These are phyloP conservation scores for Boletus sensibilis DNA, from an alignment of 768 basidiomycete genomes.

Conservation along the genomic window DNA sequence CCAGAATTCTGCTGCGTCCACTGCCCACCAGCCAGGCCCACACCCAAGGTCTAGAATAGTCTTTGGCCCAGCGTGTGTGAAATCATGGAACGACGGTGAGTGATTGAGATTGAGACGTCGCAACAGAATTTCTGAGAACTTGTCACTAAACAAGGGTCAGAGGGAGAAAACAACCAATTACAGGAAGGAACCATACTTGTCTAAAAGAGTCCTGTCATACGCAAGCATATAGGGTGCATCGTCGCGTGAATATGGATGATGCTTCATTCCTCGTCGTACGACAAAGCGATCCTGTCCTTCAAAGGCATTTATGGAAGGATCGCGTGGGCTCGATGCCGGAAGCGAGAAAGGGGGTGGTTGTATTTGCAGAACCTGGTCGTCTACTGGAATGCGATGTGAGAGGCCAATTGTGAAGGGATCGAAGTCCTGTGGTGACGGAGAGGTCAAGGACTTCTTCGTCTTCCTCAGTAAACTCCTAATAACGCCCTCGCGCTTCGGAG, in stretches of 20 bases:
- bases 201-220: conserved; percentile 54
- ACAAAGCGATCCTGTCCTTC: conserved; percentile 26
- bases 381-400: not conserved
- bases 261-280: conserved; percentile 39
- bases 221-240: conserved; percentile 66
- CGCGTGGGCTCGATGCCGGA: not conserved
- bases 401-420: conserved; percentile 8
- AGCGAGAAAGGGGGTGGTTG: not conserved
- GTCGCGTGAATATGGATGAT: conserved; percentile 51
- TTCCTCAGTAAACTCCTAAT: conserved; percentile 20
- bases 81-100: conserved; percentile 61
- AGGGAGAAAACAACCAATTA: conserved; percentile 2
- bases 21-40: conserved; percentile 67
- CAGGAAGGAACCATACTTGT: conserved; percentile 47
- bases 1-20: conserved; percentile 65
- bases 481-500: conserved; percentile 24
- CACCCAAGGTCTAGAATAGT: conserved; percentile 75
- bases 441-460: conserved; percentile 23
- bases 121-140: conserved; percentile 51
- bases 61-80: conserved; percentile 46
- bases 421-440: not conserved
- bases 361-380: not conserved
- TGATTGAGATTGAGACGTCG: conserved; percentile 51
- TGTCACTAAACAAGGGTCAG: conserved; percentile 48
- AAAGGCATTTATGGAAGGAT: conserved; percentile 22